Conservation (phyloP, 129 eudicot species). For the Scalesia atractyloides region DNA sequence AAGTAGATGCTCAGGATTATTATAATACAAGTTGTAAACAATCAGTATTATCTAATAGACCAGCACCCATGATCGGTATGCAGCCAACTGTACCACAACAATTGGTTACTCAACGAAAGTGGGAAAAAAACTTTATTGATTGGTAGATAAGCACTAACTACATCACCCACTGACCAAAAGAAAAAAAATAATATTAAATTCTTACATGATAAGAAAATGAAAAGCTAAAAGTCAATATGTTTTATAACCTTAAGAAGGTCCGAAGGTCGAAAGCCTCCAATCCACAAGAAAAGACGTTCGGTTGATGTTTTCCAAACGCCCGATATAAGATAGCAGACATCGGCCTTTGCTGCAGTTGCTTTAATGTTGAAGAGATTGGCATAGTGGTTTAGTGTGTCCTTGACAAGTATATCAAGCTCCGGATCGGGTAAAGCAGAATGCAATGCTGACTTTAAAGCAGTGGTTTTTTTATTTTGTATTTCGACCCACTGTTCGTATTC, state of each 20-base stretch:
- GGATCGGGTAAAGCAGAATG: conserved; percentile 50
- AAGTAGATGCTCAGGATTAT: not conserved
- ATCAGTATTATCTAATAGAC: conserved; percentile 21
- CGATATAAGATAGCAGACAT: conserved; percentile 87
- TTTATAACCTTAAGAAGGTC: conserved; percentile 70
- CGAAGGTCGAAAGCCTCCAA: conserved; percentile 97
- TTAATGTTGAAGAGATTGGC: conserved; percentile 69
- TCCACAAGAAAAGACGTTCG: conserved; percentile 88
- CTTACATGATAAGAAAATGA: not conserved
- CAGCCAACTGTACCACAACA: conserved; percentile 34
- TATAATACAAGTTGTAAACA: not conserved
- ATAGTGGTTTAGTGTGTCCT: conserved; percentile 62
- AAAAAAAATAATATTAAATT: conserved; percentile 7
- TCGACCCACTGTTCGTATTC: conserved; percentile 84
- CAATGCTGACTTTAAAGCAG: conserved; percentile 59
- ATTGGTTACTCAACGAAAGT: conserved; percentile 34
- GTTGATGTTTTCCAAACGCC: conserved; percentile 94
- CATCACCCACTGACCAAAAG: conserved; percentile 21
- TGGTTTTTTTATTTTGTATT: conserved; percentile 59
- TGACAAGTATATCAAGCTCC: conserved; percentile 56
- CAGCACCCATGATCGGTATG: conserved; percentile 33
- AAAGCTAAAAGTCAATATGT: not conserved
- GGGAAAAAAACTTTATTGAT: conserved; percentile 36
- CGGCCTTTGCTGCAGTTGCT: conserved; percentile 79
- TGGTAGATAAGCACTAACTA: conserved; percentile 36